Conservation (phyloP, 164 flowering plant species). For the Magnolia officinalis region DNA sequence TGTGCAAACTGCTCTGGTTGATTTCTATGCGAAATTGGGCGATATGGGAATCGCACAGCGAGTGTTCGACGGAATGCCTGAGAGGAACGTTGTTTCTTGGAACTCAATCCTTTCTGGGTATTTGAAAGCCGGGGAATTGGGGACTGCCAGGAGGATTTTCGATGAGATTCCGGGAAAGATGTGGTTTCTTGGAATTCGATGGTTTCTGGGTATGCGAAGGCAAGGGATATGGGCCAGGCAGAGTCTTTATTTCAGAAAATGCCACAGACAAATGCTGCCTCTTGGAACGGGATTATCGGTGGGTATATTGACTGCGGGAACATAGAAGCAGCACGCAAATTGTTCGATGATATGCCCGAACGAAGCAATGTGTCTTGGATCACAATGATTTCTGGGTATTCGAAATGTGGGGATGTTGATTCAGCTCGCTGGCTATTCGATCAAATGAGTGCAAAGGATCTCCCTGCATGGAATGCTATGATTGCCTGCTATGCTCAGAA, state of each 20-base stretch:
- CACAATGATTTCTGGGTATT: slow-evolving; percentile 40
- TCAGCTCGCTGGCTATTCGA: slow-evolving; percentile 29
- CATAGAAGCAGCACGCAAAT: slow-evolving; percentile 24
- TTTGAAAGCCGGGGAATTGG: slow-evolving; percentile 29
- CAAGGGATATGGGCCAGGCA: slow-evolving; percentile 26
- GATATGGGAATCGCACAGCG: slow-evolving; percentile 26
- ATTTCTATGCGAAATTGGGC: slow-evolving; percentile 36
- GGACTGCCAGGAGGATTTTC: slow-evolving; percentile 24
- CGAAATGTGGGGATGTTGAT: slow-evolving; percentile 33
- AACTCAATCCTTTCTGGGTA: slow-evolving; percentile 38
- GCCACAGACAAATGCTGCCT: slow-evolving; percentile 33
- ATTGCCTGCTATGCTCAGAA: slow-evolving; percentile 45
- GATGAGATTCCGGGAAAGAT: slow-evolving; percentile 36
- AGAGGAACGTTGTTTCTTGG: slow-evolving; percentile 42
- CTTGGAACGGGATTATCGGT: slow-evolving; percentile 43
- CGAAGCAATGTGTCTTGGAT: slow-evolving; percentile 39
- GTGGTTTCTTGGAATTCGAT: slow-evolving; percentile 43
- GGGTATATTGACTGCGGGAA: slow-evolving; percentile 34
- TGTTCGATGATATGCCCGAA: slow-evolving; percentile 38
- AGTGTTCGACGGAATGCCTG: slow-evolving; percentile 39
- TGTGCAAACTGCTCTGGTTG: slow-evolving; percentile 37
- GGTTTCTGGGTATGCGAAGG: slow-evolving; percentile 34
- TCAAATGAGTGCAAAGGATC: slow-evolving; percentile 22
- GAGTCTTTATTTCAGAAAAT: slow-evolving; percentile 31
- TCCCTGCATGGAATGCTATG: slow-evolving; percentile 37